Evolutionary conservation across 176 grass and related monocot species (phyloP).

Genomic region (Elaeis guineensis): DNA sequence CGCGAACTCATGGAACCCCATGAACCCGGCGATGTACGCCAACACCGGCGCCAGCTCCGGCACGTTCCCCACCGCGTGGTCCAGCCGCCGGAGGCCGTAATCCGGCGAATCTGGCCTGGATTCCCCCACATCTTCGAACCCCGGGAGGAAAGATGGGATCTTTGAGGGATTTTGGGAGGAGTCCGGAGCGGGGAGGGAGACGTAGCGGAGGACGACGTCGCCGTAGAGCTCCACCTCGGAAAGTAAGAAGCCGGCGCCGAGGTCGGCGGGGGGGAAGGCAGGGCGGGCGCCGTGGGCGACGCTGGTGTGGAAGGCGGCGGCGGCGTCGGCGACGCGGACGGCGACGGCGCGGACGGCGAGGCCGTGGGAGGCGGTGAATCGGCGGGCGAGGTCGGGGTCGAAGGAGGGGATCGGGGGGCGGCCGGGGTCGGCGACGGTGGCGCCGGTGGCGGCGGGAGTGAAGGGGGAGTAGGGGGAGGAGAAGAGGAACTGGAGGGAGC

Average conservation of each 20-base stretch:
- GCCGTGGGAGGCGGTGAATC: slow-evolving; percentile 53
- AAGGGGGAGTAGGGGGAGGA: slow-evolving; percentile 51
- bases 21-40: slow-evolving; percentile 48
- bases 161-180: not conserved
- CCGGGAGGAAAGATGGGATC: slow-evolving; percentile 48
- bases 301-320: slow-evolving; percentile 56
- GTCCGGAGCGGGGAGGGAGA: slow-evolving; percentile 34
- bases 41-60: slow-evolving; percentile 39
- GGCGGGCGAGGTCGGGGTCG: slow-evolving; percentile 27
- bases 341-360: slow-evolving; percentile 69
- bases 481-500: slow-evolving; percentile 65
- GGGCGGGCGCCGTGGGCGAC: slow-evolving; percentile 64
- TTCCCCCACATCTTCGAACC: slow-evolving; percentile 37
- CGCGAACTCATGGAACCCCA: slow-evolving; percentile 92
- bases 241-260: slow-evolving; percentile 52
- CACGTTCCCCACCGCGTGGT: slow-evolving; percentile 89
- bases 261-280: slow-evolving; percentile 51
- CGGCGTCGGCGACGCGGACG: slow-evolving; percentile 60
- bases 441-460: slow-evolving; percentile 21
- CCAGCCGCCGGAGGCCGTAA: slow-evolving; percentile 55
- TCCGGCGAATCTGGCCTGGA: not conserved
- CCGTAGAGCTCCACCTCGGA: slow-evolving; percentile 88
- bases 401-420: slow-evolving; percentile 53
- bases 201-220: slow-evolving; percentile 78
- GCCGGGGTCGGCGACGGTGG: not conserved